Base-by-base conservation (phyloP, 495 filamentous ascomycete genomes). In the Penicillium ucsense region DNA sequence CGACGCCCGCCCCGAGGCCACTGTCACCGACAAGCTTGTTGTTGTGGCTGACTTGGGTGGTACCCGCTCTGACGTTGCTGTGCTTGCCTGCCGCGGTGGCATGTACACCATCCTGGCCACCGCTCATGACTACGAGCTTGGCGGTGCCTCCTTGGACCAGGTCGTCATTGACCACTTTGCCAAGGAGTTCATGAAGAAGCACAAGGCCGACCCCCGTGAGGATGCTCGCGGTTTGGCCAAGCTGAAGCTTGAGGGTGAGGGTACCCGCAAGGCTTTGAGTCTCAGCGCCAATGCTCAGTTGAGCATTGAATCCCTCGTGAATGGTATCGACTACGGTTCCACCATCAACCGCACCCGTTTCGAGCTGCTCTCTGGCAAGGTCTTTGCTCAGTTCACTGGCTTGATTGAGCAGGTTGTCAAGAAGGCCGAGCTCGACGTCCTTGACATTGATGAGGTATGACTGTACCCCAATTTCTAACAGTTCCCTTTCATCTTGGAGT, bases 81-180 rank as follows among this genome's bases (percentile, higher is more conserved):
- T 98, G 40, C 71, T 98, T 52, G 85, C 89, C 43, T 91, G 82
- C 59, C 81, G 91, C 63, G 88, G 91, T 39, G 92, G 92, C 54
- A 92, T 97, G 75, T 97, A 98, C 78, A 95, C 87, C 41, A 84
- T 95, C 54, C 77, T 98, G 9, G 89, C 94, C 4, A 94, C 91
- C 32, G 81, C 83, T 9, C 92, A 98, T 67, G 92, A 98, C 74
- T 95, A 94, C 64, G 88, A 94, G 60, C 84, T 87, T 48, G 80
- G 83, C 41, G 92, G 92, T 55, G 67, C 77, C 28, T 80, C 86
- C 39, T 71, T 98, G 33, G 92, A 98, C 69, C 77, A 90, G 59
- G 82, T 94, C 34, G 76, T 98, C 40, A 85, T 95, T 55, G 90
- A 97, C 63, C 82, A 95, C 75, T 96, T 96, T 57, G 85, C 92